Evolutionary conservation across 2,329 filamentous ascomycete species (phyloP).

Genomic region (Emmonsia crescens): DNA sequence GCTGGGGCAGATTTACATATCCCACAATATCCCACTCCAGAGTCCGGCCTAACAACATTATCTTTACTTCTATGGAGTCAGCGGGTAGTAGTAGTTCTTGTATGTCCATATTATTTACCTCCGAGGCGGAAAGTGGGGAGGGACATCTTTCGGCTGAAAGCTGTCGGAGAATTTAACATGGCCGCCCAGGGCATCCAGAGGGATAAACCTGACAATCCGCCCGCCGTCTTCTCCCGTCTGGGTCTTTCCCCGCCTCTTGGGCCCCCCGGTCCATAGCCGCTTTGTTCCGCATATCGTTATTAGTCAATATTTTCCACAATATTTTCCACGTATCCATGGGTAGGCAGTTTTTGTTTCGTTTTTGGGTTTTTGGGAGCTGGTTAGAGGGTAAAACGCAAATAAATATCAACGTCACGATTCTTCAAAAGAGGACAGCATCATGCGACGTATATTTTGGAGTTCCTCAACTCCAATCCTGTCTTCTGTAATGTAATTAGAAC

Average conservation of each 20-base stretch:
- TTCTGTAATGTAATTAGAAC: neutral
- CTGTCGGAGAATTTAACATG: neutral
- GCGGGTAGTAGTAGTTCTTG: no score
- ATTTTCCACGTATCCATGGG: no score
- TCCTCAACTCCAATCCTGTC: neutral
- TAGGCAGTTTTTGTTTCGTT: no score
- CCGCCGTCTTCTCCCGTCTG: neutral
- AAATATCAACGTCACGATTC: neutral
- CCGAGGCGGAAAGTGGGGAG: neutral
- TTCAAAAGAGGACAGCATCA: neutral
- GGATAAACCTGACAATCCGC: neutral
- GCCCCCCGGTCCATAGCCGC: neutral
- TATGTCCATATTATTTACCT: no score
- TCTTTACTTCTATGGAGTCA: neutral
- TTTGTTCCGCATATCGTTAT: neutral
- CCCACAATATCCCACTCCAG: neutral
- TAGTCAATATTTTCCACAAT: neutral
- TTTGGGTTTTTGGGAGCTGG: no score
- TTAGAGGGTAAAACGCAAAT: no score
- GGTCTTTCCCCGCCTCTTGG: neutral
- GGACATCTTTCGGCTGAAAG: neutral
- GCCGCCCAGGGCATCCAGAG: neutral
- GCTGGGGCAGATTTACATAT: neutral
- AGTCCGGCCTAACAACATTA: neutral
- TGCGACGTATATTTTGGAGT: no score